A percentile compares a stretch with the other conserved stretches of the same genome.
phyloP scores from a whole-genome alignment of 345 rosid genomes.

The Eucalyptus caleyi region DNA sequence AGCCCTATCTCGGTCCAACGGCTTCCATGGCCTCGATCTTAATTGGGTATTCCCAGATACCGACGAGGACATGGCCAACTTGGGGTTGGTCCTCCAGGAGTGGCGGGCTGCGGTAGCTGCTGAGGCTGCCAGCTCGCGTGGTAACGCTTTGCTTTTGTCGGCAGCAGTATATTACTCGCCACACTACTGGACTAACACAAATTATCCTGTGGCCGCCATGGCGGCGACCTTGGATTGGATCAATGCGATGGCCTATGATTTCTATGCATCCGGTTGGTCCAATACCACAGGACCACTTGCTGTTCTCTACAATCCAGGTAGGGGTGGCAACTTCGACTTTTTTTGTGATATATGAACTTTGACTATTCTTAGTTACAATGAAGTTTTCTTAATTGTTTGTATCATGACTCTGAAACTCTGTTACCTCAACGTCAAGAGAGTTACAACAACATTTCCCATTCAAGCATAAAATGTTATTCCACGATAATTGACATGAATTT shows the following conservation, averaged over 20 bases:
- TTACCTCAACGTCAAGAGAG: background rate
- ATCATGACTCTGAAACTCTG: background rate
- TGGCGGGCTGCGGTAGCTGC: conserved; percentile 33
- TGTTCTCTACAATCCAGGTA: conserved; percentile 36
- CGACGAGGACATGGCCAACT: conserved; percentile 20
- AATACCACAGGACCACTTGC: conserved; percentile 44
- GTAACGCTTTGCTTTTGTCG: conserved; percentile 19
- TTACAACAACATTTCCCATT: background rate
- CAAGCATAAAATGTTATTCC: background rate
- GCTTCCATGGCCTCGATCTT: conserved; percentile 54
- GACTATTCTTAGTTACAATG: background rate
- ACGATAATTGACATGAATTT: background rate
- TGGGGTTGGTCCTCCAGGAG: conserved; percentile 20
- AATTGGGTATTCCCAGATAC: conserved; percentile 38
- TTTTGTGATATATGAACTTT: background rate
- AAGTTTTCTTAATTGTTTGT: background rate
- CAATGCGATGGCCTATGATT: conserved; percentile 47
- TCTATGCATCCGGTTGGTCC: conserved; percentile 10
- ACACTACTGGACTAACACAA: background rate
- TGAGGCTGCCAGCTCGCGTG: conserved; percentile 25
- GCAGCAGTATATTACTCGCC: conserved; percentile 28
- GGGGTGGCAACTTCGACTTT: background rate
- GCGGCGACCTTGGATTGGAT: conserved; percentile 42
- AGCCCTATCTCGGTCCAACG: conserved; percentile 21
- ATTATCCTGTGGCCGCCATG: conserved; percentile 29